phyloP scores from a whole-genome alignment of 805 yeast species.

The Ascoidea rubescens region DNA sequence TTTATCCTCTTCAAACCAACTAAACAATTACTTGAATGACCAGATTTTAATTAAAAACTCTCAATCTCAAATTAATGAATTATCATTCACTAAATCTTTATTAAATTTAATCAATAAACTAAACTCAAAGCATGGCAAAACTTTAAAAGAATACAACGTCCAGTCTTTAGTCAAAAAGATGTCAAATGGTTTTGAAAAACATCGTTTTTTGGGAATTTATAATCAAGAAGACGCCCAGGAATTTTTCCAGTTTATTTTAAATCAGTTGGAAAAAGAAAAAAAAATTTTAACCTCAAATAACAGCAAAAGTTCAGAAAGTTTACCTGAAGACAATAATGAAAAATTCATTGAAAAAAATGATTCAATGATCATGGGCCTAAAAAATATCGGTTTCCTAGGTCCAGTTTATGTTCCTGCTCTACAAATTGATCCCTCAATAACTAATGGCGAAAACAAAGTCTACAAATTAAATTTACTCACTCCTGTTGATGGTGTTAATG shows the following conservation, averaged over 20 bases:
- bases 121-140: constrained; percentile 38
- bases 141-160: constrained; percentile 47
- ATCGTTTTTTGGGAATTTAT: constrained; percentile 57
- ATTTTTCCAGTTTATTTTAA: constrained; percentile 70
- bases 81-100: constrained; percentile 37
- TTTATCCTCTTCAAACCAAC: constrained; percentile 47
- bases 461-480: constrained; percentile 51
- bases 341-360: constrained; percentile 14
- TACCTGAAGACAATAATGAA: constrained; percentile 11
- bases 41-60: constrained; percentile 11
- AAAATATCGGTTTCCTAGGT: constrained; percentile 44
- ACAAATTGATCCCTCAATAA: constrained; percentile 51
- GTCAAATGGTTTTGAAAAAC: constrained; percentile 69
- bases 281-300: constrained; percentile 19
- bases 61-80: constrained; percentile 5
- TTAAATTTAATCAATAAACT: constrained; percentile 37
- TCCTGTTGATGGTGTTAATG: constrained; percentile 84
- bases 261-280: constrained; percentile 47
- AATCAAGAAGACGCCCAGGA: constrained; percentile 97
- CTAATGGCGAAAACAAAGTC: constrained; percentile 26
- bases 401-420: constrained; percentile 56
- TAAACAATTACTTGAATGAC: constrained; percentile 15
- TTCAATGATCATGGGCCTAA: constrained; percentile 20
- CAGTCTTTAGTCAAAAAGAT: constrained; percentile 45
- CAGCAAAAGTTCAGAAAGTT: constrained; percentile 9